phyloP scores from a whole-genome alignment of 805 yeast genomes.

The Lipomyces oligophaga region DNA sequence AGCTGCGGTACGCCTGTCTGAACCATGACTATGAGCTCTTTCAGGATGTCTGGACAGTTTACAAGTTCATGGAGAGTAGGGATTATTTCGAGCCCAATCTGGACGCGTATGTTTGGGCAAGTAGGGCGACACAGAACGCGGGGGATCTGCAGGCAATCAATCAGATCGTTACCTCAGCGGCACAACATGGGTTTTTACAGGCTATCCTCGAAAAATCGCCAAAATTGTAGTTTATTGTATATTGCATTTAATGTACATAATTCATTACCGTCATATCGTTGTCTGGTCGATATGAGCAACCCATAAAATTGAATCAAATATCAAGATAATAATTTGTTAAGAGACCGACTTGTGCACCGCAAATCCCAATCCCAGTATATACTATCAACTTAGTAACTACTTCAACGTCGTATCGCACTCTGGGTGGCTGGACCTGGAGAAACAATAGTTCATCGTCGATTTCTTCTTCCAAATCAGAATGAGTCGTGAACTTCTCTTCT shows the following conservation, averaged over 20 bases:
- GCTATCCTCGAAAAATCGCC: neutral
- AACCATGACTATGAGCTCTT: conserved; percentile 6
- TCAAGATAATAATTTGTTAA: too few relatives aligned
- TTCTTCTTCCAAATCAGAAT: neutral
- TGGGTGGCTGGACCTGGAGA: conserved; percentile 34
- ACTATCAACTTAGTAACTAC: conserved; percentile 72
- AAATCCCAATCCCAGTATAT: conserved; percentile 72
- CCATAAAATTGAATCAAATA: too few relatives aligned
- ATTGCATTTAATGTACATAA: too few relatives aligned
- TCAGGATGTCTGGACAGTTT: conserved; percentile 9
- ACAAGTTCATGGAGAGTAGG: conserved; percentile 6
- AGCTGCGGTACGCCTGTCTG: conserved; percentile 15
- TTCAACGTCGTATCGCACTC: conserved; percentile 63
- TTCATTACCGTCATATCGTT: too few relatives aligned
- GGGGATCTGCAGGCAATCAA: conserved; percentile 1
- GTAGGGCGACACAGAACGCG: conserved; percentile 5
- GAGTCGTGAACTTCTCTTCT: neutral
- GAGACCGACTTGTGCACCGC: conserved; percentile 42
- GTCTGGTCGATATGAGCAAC: too few relatives aligned
- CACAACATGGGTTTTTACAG: conserved; percentile 1
- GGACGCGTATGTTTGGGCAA: conserved; percentile 12
- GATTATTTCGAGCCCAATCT: neutral
- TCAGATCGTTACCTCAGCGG: conserved; percentile 10
- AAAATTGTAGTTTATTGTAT: too few relatives aligned
- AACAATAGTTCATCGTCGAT: conserved; percentile 30